Base-by-base conservation (phyloP, 163 green algal genomes). In the Chlorella variabilis region DNA sequence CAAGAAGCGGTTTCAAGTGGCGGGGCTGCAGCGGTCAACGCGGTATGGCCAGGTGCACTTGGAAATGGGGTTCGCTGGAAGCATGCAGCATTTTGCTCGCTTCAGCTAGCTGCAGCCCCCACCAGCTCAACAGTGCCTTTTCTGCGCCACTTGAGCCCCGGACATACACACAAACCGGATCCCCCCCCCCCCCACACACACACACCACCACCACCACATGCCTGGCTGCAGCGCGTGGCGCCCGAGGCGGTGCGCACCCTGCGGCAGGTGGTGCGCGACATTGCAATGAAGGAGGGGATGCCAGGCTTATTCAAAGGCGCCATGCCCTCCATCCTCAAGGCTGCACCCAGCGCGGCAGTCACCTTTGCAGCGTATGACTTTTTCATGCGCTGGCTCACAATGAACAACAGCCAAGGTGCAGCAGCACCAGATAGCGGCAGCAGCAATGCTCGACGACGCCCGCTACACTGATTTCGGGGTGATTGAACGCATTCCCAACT, bases 361-460 rank as follows among this genome's bases (percentile, higher is more conserved):
- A 99, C 96, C 0, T 97, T 99, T 78, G 85, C 89, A 11, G 90
- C 93, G 0, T 99, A 98, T 77, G 96, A 99, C 82, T 85, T 87
- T 17, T 75, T 85, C 61, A 29, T 85, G n/a, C 33, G 61, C n/a
- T 67, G 45, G 69, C 31, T 80, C 17, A 42, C 63, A 3, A 48
- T 49, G n/a, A 29, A 17, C 36, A n/a, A 17, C 56, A 34, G 20
- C n/a, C n/a, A n/a, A n/a, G n/a, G n/a, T n/a, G n/a, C n/a, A n/a
- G n/a, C n/a, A n/a, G n/a, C 62, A 33, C 58, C 1, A 0, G 45
- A 39, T 31, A 31, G 36, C 73, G 17, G 5, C 36, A 36, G 39
- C 75, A 81, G 75, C 75, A 81, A n/a, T n/a, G n/a, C n/a, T n/a
- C n/a, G n/a, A n/a, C n/a, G n/a, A n/a, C n/a, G n/a, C n/a, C n/a